These are phyloP conservation scores for Drechslera avenae DNA, from an alignment of 2,329 filamentous ascomycete species.

Conservation along the genomic window DNA sequence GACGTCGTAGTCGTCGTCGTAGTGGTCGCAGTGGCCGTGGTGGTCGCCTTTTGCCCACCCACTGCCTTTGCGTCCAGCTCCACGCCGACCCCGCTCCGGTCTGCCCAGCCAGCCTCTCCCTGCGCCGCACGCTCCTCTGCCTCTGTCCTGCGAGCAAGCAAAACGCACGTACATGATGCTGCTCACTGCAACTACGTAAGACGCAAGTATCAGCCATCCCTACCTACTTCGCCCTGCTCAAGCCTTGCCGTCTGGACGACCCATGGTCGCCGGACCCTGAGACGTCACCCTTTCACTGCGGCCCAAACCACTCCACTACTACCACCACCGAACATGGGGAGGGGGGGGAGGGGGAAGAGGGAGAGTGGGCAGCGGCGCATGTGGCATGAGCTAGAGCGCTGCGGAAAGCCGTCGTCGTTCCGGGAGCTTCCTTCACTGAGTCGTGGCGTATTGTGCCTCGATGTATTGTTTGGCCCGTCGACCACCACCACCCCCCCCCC, in stretches of 20 bases:
- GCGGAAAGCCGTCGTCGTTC: constrained; percentile 17
- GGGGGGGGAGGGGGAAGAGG: constrained; percentile 1
- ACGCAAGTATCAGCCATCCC: too few species aligned
- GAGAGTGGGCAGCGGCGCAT: background rate
- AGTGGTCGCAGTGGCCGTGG: too few species aligned
- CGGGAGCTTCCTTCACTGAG: constrained; percentile 15
- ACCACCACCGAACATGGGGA: constrained; percentile 15
- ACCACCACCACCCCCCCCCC: too few species aligned
- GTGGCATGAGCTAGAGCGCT: constrained; percentile 14
- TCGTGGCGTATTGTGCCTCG: constrained; percentile 9
- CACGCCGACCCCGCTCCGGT: constrained; percentile 15
- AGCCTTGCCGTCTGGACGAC: background rate
- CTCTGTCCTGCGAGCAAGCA: too few species aligned
- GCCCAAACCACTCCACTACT: constrained; percentile 16
- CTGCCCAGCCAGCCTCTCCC: too few species aligned
- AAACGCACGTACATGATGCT: too few species aligned
- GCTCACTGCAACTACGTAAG: too few species aligned
- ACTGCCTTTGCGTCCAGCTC: constrained; percentile 5
- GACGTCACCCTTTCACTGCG: constrained; percentile 12
- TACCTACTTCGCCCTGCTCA: background rate
- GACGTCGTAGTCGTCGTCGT: too few species aligned
- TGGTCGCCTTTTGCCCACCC: too few species aligned
- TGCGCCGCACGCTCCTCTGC: background rate
- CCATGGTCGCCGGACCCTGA: constrained; percentile 14
- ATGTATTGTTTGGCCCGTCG: background rate